Base-by-base conservation (phyloP, 179 eudicot genomes). In the Patellifolia procumbens region DNA sequence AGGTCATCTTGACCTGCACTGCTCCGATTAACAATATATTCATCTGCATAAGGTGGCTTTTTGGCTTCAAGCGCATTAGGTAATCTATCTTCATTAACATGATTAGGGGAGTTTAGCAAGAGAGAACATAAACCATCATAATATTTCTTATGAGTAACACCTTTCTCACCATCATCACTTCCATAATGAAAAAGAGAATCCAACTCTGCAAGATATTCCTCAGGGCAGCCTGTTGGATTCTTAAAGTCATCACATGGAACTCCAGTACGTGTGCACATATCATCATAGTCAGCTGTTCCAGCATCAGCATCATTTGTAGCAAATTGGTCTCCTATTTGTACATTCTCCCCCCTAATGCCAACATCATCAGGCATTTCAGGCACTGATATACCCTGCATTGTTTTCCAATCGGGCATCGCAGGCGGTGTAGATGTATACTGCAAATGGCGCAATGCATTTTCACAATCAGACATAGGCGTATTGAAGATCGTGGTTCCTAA, bases 101-200 rank as follows among this genome's bases (percentile, higher is more conserved):
- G 81, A 39, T 70, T 72, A 74, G 86, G 86, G 56, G 86, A 84
- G 79, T 87, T 85, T 81, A 86, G 73, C 81, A 89, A 79, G 66
- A 86, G 85, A 60, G 88, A 80, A 72, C 81, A 74, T 19, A 89
- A 75, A 79, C 84, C 85, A 66, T 85, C 88, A 17, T 78, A 72
- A 84, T 79, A 80, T 31, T 83, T 76, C 73, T 77, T 81, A 59
- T 83, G 87, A 22, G 79, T 78, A 63, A 53, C 72, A 39, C 79
- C 84, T 42, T 73, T 74, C 46, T 32, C 89, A 68, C 76, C 83
- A 66, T 86, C 87, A 43, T 82, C 85, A 53, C 81, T 76, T 52
- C 71, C 52, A 58, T 84, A 81, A 75, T 86, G 75, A 59, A 86
- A 55, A 78, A 84, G 78, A 34, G 82, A 55, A 76, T 83, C 74